A percentile compares a stretch with the other conserved stretches of the same genome.
Conservation (phyloP, 345 rosid species). For the Eucalyptus camaldulensis region DNA sequence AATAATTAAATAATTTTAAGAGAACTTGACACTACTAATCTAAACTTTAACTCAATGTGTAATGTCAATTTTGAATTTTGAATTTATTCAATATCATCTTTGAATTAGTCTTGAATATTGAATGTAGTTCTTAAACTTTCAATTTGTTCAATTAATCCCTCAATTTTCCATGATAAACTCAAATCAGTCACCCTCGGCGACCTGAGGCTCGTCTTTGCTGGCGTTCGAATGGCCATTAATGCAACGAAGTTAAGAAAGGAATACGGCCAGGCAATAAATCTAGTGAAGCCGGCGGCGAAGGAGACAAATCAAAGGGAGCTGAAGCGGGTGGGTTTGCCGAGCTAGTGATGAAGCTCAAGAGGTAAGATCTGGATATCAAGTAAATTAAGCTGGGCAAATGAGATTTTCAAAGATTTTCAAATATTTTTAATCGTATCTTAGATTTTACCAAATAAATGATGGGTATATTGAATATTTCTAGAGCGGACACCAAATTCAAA, state of each 20-base stretch:
- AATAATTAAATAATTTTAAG: too few relatives aligned
- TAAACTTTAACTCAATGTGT: fast-evolving
- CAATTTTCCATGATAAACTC: neutral
- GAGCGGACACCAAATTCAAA: neutral
- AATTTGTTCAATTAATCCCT: too few relatives aligned
- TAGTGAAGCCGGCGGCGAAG: neutral
- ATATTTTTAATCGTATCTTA: neutral
- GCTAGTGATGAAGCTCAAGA: neutral
- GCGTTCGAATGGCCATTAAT: neutral
- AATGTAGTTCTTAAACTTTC: too few relatives aligned
- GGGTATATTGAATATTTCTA: neutral
- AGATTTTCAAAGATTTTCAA: neutral
- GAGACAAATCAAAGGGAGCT: neutral
- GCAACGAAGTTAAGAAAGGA: neutral
- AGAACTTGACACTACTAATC: fast-evolving
- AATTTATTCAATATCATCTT: too few relatives aligned
- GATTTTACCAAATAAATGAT: neutral
- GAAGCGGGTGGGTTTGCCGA: neutral
- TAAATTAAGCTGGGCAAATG: neutral
- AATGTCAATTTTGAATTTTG: too few relatives aligned
- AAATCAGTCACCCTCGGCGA: neutral
- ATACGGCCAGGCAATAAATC: neutral
- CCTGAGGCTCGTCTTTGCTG: neutral
- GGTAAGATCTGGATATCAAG: neutral
- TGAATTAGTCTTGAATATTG: too few relatives aligned